Evolutionary conservation across 441 rosid genomes (phyloP), one percentile per base, ranked within the genome.

Genomic region (Lepidium campestre): DNA sequence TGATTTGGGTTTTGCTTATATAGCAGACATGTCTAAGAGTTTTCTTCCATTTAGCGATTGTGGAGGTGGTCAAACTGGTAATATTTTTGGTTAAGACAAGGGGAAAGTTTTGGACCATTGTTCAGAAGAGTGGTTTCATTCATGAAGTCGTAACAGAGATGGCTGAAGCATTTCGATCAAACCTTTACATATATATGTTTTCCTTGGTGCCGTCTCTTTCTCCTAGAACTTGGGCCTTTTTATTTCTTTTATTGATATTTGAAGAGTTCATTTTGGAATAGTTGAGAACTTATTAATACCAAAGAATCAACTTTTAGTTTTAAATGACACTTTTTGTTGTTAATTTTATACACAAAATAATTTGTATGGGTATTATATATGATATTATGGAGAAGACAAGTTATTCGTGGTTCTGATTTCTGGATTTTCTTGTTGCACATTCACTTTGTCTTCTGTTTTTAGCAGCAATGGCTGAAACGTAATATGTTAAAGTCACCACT

Each of bases 381-480:
- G n/a, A n/a, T n/a, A n/a, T n/a, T n/a, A n/a, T n/a, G n/a, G n/a
- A n/a, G 20, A 40, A 10, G 14, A 10, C 9, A 6, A 7, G 1
- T 67, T 48, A 80, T 55, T 78, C 62, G 4, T 15, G 41, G 34
- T 56, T 29, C 67, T 49, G 4, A 5, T 27, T 46, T 31, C 18
- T 40, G 7, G 23, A 22, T 1, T 61, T 46, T 77, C 81, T 64
- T 65, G 70, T 45, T 56, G 70, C 18, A 6, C 6, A 15, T 61
- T 47, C 50, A 62, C 73, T 74, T 17, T 45, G 59, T 75, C 79
- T 56, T 84, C 88, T 62, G 62, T 73, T 42, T 42, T 62, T 72
- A 5, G 87, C 53, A 17, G 91, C 96, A 2, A 77, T 74, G 48
- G 89, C 92, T 6, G 97, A 90, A 12, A 84, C 89, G 50, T 83